phyloP scores from a whole-genome alignment of 1,284 basidiomycete genomes.

The Coriolopsis trogii region DNA sequence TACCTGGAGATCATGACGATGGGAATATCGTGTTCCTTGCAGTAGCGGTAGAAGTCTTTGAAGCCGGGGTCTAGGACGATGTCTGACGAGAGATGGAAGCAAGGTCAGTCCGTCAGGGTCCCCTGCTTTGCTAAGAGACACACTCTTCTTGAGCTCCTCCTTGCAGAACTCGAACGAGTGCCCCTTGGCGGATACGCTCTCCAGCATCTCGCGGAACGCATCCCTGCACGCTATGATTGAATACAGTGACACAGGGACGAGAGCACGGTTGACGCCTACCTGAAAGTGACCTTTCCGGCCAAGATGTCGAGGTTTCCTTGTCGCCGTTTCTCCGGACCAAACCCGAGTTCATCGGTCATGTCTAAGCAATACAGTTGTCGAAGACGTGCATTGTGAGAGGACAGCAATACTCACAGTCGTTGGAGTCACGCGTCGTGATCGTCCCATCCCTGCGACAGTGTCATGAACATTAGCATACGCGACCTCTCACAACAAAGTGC shows the following conservation, averaged over 20 bases:
- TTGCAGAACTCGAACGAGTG: constrained; percentile 83
- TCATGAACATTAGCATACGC: constrained; percentile 1
- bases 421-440: constrained; percentile 88
- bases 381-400: background rate
- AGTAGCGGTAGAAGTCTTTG: constrained; percentile 83
- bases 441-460: constrained; percentile 77
- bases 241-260: background rate
- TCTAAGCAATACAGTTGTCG: constrained; percentile 43
- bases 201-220: constrained; percentile 79
- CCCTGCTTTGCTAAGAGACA: too few relatives aligned
- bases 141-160: constrained; percentile 57
- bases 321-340: constrained; percentile 68
- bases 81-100: constrained; percentile 45
- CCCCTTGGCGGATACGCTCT: constrained; percentile 67
- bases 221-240: constrained; percentile 51
- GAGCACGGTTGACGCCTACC: constrained; percentile 44
- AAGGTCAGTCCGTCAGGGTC: too few relatives aligned
- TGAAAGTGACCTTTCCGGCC: constrained; percentile 68
- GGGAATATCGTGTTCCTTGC: constrained; percentile 76
- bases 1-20: constrained; percentile 92
- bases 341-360: constrained; percentile 80
- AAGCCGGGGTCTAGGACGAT: constrained; percentile 89
- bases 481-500: too few relatives aligned
- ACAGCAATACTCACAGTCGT: constrained; percentile 70
- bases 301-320: constrained; percentile 76